Conservation (phyloP, 371 early-diverging fungal genomes). For the Chytridium lagenaria region DNA sequence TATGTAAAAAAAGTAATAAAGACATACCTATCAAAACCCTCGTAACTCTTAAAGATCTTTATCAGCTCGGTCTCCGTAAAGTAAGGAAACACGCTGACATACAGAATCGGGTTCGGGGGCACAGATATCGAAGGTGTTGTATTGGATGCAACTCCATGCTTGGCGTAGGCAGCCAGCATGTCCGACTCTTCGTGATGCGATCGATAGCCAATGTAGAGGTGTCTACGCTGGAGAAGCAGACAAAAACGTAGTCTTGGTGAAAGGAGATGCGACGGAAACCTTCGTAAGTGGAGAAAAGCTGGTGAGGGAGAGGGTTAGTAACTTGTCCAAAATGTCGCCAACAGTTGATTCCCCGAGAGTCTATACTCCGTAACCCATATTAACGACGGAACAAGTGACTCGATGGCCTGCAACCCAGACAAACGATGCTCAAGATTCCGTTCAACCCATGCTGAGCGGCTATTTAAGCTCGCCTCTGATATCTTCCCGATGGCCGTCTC, state of each 20-base stretch:
- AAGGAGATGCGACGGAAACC: constrained; percentile 52
- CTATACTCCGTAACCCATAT: too few relatives aligned
- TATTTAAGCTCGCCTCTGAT: too few relatives aligned
- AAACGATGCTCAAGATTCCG: too few relatives aligned
- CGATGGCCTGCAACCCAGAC: too few relatives aligned
- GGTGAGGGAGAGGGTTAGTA: neutral
- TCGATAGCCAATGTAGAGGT: constrained; percentile 48
- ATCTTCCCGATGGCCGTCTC: too few relatives aligned
- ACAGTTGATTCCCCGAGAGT: too few relatives aligned
- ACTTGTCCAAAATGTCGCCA: too few relatives aligned
- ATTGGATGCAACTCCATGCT: constrained; percentile 48
- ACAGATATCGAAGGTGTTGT: constrained; percentile 50
- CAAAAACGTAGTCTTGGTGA: constrained; percentile 52
- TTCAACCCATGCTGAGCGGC: too few relatives aligned
- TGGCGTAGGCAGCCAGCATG: constrained; percentile 57
- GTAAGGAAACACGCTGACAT: constrained; percentile 52
- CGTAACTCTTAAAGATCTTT: constrained; percentile 49
- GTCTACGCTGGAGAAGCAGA: constrained; percentile 44
- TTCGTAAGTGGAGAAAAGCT: constrained; percentile 40
- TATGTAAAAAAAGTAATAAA: too few relatives aligned
- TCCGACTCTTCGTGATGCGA: constrained; percentile 47
- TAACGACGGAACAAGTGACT: too few relatives aligned
- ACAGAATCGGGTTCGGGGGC: constrained; percentile 53
- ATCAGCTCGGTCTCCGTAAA: constrained; percentile 52
- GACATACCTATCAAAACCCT: constrained; percentile 52